Percentiles rank a stretch among this genome's conserved stretches.
Evolutionary conservation across 2,329 filamentous ascomycete species (phyloP).

Genomic region (Botryotinia convoluta): DNA sequence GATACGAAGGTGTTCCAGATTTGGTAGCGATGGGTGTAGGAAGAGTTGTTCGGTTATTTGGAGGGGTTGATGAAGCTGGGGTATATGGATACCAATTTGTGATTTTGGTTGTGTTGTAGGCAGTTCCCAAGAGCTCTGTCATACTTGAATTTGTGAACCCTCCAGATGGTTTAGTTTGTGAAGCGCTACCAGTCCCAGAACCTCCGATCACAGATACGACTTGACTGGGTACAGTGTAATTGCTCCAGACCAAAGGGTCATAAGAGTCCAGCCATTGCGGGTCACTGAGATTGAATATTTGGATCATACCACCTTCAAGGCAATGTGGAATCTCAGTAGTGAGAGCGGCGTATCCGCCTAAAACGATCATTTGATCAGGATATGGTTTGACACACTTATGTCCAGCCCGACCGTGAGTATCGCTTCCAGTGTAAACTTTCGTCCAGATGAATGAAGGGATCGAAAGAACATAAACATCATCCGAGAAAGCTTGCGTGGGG

Average conservation of each 20-base stretch:
- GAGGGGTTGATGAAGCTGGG: slow-evolving; percentile 23
- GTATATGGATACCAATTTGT: slow-evolving; percentile 60
- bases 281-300: slow-evolving; percentile 71
- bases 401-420: slow-evolving; percentile 58
- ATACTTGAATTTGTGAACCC: slow-evolving; percentile 54
- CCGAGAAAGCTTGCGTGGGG: slow-evolving; percentile 51
- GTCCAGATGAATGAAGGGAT: slow-evolving; percentile 73
- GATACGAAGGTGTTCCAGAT: slow-evolving; percentile 50
- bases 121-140: slow-evolving; percentile 50
- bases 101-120: slow-evolving; percentile 57
- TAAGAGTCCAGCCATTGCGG: slow-evolving; percentile 69
- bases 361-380: slow-evolving; percentile 67
- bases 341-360: slow-evolving; percentile 59
- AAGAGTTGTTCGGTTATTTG: slow-evolving; percentile 22
- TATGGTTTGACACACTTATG: slow-evolving; percentile 68
- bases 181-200: slow-evolving; percentile 58
- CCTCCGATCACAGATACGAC: slow-evolving; percentile 63
- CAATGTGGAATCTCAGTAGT: slow-evolving; percentile 42
- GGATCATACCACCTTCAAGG: slow-evolving; percentile 51
- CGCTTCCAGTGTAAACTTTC: slow-evolving; percentile 52
- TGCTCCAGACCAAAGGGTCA: slow-evolving; percentile 57
- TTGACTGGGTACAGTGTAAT: slow-evolving; percentile 64
- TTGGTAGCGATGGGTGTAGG: slow-evolving; percentile 19
- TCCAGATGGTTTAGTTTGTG: slow-evolving; percentile 60
- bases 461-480: slow-evolving; percentile 72